Base-by-base conservation (phyloP, 2,329 filamentous ascomycete species). In the Sporothrix brasiliensis region DNA sequence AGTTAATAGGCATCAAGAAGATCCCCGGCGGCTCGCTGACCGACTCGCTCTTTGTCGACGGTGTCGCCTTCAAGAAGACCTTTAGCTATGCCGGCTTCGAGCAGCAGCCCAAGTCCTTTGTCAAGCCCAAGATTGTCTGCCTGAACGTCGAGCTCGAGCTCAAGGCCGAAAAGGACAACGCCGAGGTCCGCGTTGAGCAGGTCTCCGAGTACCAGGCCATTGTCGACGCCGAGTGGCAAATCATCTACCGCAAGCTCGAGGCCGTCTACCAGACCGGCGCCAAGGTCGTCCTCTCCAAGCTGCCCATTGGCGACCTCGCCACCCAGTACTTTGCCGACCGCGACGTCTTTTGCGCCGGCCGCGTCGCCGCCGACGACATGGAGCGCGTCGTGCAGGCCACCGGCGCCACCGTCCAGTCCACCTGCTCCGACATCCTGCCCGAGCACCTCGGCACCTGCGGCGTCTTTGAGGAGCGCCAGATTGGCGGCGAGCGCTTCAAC, bases 201-300 rank as follows among this genome's bases (percentile, higher is more conserved):
- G 95, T 99, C 68, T 97, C 94, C 24, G 95, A 99, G 83, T 99
- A 99, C 84, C 95, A 99, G 83, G 95, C 95, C 73, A 97, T 99
- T 76, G 95, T 99, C 79, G 95, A 99, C 78, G 95, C 95, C 41
- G 95, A 99, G 82, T 99, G 95, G 95, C 93, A 97, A 82, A 99
- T 99, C 79, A 99, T 99, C 81, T 98, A 91, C 88, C 94, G 97
- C 86, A 99, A 99, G 87, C 92, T 99, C 80, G 95, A 99, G 84
- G 92, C 94, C 65, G 84, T 97, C 69, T 88, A 94, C 86, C 90
- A 94, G 82, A 97, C 94, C 6, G 95, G 95, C 69, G 95, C 95
- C 74, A 97, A 97, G 87, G 93, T 99, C 67, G 93, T 99, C 54
- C 89, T 99, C 71, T 97, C 93, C 83, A 98, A 97, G 83, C 86